phyloP scores from a whole-genome alignment of 352 stramenopile genomes.

The Pythium monospermum region DNA sequence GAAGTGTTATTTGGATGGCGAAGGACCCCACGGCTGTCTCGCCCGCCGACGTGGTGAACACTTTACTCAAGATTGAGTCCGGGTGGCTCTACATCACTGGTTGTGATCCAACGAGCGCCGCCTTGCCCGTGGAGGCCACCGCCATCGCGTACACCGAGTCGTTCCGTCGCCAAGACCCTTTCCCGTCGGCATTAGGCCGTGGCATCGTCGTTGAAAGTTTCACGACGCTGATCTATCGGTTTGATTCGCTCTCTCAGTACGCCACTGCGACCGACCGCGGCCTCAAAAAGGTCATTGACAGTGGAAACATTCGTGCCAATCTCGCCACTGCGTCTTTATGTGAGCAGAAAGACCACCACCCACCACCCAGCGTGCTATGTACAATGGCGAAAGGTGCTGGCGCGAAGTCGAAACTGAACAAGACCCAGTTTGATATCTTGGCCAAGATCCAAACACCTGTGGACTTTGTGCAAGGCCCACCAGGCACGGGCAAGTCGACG shows the following conservation, averaged over 20 bases:
- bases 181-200: not conserved
- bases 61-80: not conserved
- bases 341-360: too few relatives aligned
- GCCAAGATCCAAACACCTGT: not conserved
- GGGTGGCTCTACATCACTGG: not conserved
- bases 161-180: not conserved
- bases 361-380: too few relatives aligned
- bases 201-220: not conserved
- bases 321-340: not conserved
- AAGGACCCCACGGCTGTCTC: not conserved
- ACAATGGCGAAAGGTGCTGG: not conserved
- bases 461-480: constrained; percentile 1
- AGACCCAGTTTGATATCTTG: not conserved
- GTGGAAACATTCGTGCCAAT: not conserved
- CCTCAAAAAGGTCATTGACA: not conserved
- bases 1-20: too few relatives aligned
- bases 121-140: not conserved
- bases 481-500: constrained; percentile 5
- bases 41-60: not conserved
- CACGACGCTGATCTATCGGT: not conserved
- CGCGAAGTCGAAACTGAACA: not conserved
- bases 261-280: not conserved
- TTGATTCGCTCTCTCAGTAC: not conserved
- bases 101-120: not conserved
- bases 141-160: not conserved